Base-by-base conservation (phyloP, 2,329 filamentous ascomycete species). In the Phoma sp. region DNA sequence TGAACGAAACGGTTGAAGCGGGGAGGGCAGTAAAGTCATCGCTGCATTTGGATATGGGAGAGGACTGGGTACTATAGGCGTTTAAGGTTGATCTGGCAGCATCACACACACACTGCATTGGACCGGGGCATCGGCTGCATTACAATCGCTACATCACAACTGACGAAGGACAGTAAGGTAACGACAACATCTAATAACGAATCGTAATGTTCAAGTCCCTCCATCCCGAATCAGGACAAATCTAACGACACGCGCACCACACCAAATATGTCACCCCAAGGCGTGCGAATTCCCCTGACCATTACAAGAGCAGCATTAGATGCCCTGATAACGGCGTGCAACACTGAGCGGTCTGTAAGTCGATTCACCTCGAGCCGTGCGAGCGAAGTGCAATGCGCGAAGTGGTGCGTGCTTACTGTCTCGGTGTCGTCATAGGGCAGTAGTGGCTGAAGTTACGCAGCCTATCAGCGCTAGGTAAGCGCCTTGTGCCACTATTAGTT, bases 91-190 rank as follows among this genome's bases (percentile, higher is more conserved):
- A 34, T 46, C 38, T 57, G 38, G 57, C 60, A 59, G 60, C 57
- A 60, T 60, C 47, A 48, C 42, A 53, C 42, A 58, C 46, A 48
- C 46, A 58, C n/a, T n/a, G 42, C 33, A 53, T 62, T 46, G 46
- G 56, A 56, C 38, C 23, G 25, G 48, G 38, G 23, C 20, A 53
- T 29, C 40, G 52, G 49, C 57, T 60, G 57, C 60, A 57, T 47
- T 28, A 59, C 60, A 49, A 60, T 62, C 60, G 55, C 54, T 62
- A 54, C 47, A 23, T 42, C 5, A 20, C 33, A 26, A 49, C 28
- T 37, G 34, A 54, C 23, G 18, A 47, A 39, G 40, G 26, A 30
- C 50, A 47, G 48, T 42, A 36, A 14, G 32, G 39, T 54, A 45
- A 49, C 34, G 45, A 49, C 28, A 55, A 33, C 37, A 48, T 42